These are phyloP conservation scores for Orbilia ellipsospora DNA, from an alignment of 2,329 filamentous ascomycete genomes.

Conservation along the genomic window DNA sequence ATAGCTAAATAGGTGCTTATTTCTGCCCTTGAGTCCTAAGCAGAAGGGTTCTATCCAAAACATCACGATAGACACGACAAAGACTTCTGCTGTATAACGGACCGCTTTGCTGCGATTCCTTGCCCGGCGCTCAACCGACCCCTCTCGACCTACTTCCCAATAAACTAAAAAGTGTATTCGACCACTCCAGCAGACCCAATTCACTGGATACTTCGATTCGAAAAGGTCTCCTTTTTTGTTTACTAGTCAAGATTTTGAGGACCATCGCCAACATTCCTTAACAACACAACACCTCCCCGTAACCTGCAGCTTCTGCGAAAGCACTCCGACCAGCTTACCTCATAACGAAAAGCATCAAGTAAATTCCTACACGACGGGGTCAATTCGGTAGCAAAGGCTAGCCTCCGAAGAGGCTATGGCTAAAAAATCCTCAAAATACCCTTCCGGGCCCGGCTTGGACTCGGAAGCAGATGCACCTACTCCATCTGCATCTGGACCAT, in stretches of 20 bases:
- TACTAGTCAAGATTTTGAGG: background rate
- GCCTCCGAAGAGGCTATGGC: slow-evolving; percentile 52
- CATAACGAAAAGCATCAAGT: background rate
- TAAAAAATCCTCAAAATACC: slow-evolving; percentile 40
- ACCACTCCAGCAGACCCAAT: background rate
- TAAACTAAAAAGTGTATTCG: slow-evolving; percentile 1
- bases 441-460: slow-evolving; percentile 28
- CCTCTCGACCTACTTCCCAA: background rate
- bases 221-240: background rate
- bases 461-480: slow-evolving; percentile 34
- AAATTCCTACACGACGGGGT: slow-evolving; percentile 38
- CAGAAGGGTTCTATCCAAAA: slow-evolving; percentile 55
- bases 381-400: slow-evolving; percentile 39
- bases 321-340: background rate
- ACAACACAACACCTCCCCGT: slow-evolving; percentile 39
- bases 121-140: slow-evolving; percentile 10
- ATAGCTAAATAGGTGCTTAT: slow-evolving; percentile 17
- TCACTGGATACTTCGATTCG: background rate
- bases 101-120: slow-evolving; percentile 45
- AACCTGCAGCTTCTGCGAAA: background rate
- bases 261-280: background rate
- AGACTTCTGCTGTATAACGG: slow-evolving; percentile 53
- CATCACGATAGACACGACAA: slow-evolving; percentile 55
- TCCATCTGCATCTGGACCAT: slow-evolving; percentile 6
- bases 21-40: slow-evolving; percentile 12